These are phyloP conservation scores for Aspergillus saccharolyticus DNA, from an alignment of 495 filamentous ascomycete species.

Conservation along the genomic window DNA sequence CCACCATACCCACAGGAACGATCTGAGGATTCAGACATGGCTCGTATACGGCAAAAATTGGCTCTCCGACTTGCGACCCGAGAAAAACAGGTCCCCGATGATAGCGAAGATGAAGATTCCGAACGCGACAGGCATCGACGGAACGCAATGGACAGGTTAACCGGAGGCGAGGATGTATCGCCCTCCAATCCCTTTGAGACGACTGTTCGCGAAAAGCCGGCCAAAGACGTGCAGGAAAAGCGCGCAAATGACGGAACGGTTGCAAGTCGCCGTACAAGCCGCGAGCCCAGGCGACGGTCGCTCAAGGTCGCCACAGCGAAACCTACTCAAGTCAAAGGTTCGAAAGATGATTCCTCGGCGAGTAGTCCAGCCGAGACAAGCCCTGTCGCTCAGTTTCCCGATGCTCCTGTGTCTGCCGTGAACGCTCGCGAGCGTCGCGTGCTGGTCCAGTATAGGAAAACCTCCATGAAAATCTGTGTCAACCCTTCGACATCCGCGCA, in stretches of 20 bases:
- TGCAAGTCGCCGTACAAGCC: constrained; percentile 13
- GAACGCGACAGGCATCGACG: constrained; percentile 38
- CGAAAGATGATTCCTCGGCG: constrained; percentile 5
- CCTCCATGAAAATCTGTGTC: constrained; percentile 59
- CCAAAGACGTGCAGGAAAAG: constrained; percentile 3
- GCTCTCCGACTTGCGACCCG: not conserved
- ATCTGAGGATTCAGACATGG: not conserved
- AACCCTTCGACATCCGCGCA: constrained; percentile 65
- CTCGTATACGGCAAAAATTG: not conserved
- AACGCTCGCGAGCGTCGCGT: constrained; percentile 75
- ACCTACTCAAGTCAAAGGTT: not conserved
- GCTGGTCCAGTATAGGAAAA: constrained; percentile 60
- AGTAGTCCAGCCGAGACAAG: constrained; percentile 31
- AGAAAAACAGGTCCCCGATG: constrained; percentile 4
- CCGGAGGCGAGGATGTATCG: constrained; percentile 22
- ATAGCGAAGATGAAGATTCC: constrained; percentile 34
- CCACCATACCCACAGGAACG: not conserved
- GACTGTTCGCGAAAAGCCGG: constrained; percentile 15
- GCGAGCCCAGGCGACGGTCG: constrained; percentile 17
- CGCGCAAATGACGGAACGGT: constrained; percentile 9
- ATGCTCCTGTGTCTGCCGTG: constrained; percentile 79
- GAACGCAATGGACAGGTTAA: constrained; percentile 36
- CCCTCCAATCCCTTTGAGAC: constrained; percentile 14
- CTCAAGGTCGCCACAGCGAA: constrained; percentile 15
- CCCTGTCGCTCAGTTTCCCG: constrained; percentile 52